Evolutionary conservation across 2,329 filamentous ascomycete species (phyloP).

Genomic region (Fusarium sarcochroum): DNA sequence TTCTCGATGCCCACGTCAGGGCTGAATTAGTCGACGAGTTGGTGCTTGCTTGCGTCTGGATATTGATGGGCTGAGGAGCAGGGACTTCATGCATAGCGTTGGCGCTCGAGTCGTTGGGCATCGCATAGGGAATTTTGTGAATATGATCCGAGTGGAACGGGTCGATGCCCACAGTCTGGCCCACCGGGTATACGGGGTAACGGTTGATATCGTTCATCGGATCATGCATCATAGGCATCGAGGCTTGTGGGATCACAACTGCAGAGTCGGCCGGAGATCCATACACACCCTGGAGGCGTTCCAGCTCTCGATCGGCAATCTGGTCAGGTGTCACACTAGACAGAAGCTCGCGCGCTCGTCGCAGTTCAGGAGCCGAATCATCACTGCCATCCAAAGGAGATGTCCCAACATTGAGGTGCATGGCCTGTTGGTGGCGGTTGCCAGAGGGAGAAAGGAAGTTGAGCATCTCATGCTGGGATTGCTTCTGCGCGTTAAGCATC

Average conservation of each 20-base stretch:
- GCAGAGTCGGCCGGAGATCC: constrained; percentile 69
- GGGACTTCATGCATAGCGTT: constrained; percentile 56
- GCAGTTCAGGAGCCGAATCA: constrained; percentile 66
- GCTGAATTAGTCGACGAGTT: constrained; percentile 55
- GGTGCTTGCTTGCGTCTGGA: constrained; percentile 40
- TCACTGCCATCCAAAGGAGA: constrained; percentile 60
- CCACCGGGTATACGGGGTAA: constrained; percentile 89
- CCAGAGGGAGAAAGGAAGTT: constrained; percentile 65
- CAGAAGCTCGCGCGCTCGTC: constrained; percentile 69
- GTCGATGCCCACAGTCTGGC: constrained; percentile 91
- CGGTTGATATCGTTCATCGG: constrained; percentile 68
- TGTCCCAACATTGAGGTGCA: constrained; percentile 55
- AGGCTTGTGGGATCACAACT: constrained; percentile 56
- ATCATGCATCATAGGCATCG: constrained; percentile 66
- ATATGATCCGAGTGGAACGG: constrained; percentile 96
- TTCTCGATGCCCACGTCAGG: constrained; percentile 68
- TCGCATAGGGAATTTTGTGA: constrained; percentile 90
- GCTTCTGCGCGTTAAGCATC: constrained; percentile 70
- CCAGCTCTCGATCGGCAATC: constrained; percentile 67
- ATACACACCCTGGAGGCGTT: constrained; percentile 68
- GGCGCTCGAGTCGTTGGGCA: constrained; percentile 68
- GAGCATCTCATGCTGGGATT: constrained; percentile 71
- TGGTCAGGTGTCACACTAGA: constrained; percentile 66
- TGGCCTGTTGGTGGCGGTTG: constrained; percentile 54
- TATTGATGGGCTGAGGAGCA: constrained; percentile 55